Conservation (phyloP, 305 asterid genomes). For the Caryopteris hybrid region DNA sequence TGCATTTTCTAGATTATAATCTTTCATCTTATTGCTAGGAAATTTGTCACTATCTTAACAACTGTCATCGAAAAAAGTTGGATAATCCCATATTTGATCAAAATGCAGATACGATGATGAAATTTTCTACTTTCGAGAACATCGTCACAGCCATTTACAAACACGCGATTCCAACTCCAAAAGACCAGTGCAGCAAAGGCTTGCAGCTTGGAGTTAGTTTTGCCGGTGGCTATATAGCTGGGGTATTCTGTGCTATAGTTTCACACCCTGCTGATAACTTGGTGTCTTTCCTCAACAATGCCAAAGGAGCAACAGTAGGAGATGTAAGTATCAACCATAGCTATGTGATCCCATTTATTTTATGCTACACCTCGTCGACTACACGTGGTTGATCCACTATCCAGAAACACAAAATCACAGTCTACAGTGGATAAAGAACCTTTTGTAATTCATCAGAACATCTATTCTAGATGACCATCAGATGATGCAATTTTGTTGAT, state of each 20-base stretch:
- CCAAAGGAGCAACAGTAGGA: conserved; percentile 83
- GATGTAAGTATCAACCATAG: conserved; percentile 46
- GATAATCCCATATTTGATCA: neutral
- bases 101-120: conserved; percentile 90
- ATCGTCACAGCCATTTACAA: conserved; percentile 75
- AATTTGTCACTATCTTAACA: neutral
- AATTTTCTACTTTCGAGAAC: conserved; percentile 78
- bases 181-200: conserved; percentile 70
- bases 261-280: conserved; percentile 98
- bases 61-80: neutral
- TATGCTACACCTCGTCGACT: too few species aligned
- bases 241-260: conserved; percentile 75
- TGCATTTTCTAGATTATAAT: neutral
- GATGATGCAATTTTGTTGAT: neutral
- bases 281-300: conserved; percentile 91
- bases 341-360: too few species aligned
- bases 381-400: too few species aligned
- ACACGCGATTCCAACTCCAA: conserved; percentile 63
- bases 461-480: too few species aligned
- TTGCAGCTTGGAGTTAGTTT: conserved; percentile 87
- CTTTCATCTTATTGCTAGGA: too few species aligned
- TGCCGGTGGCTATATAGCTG: conserved; percentile 86
- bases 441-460: too few species aligned
- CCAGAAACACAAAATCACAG: too few species aligned
- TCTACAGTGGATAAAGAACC: too few species aligned